These are phyloP conservation scores for Fagus sylvatica DNA, from an alignment of 306 rosid species.

Conservation along the genomic window DNA sequence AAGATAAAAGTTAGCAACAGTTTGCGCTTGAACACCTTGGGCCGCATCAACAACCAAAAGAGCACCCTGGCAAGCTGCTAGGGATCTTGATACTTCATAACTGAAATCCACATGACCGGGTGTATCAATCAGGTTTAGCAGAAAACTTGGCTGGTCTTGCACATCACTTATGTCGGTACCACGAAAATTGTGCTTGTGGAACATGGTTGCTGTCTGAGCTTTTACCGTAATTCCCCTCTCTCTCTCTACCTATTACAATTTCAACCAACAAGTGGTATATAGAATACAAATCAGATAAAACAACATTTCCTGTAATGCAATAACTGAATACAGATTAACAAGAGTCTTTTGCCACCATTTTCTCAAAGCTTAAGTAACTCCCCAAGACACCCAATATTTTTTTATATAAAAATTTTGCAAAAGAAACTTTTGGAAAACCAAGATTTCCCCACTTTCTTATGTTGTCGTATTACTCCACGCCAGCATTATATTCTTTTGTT, in stretches of 20 bases:
- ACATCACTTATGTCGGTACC: slow-evolving; percentile 31
- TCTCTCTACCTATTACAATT: slow-evolving; percentile 73
- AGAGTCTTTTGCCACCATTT: background rate
- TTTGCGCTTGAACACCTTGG: slow-evolving; percentile 96
- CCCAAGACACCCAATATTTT: background rate
- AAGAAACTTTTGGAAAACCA: background rate
- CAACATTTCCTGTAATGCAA: background rate
- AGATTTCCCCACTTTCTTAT: background rate
- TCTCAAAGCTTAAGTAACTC: background rate
- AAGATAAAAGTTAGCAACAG: slow-evolving; percentile 91
- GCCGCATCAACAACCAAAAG: slow-evolving; percentile 95
- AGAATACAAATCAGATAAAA: slow-evolving; percentile 11
- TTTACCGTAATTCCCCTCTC: slow-evolving; percentile 95
- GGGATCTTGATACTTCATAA: slow-evolving; percentile 89
- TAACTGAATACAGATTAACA: background rate
- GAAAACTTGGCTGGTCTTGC: slow-evolving; percentile 39
- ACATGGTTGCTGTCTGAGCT: slow-evolving; percentile 98
- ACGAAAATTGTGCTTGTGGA: slow-evolving; percentile 44
- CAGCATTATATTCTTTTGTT: background rate
- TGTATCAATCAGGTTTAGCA: slow-evolving; percentile 82
- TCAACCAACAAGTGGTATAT: slow-evolving; percentile 18
- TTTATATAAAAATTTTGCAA: background rate
- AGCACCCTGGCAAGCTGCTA: slow-evolving; percentile 94
- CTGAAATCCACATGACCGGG: slow-evolving; percentile 96
- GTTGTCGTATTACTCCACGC: background rate